These are phyloP conservation scores for Vaccinium macrocarpon DNA, from an alignment of 148 eudicot genomes.

Conservation along the genomic window DNA sequence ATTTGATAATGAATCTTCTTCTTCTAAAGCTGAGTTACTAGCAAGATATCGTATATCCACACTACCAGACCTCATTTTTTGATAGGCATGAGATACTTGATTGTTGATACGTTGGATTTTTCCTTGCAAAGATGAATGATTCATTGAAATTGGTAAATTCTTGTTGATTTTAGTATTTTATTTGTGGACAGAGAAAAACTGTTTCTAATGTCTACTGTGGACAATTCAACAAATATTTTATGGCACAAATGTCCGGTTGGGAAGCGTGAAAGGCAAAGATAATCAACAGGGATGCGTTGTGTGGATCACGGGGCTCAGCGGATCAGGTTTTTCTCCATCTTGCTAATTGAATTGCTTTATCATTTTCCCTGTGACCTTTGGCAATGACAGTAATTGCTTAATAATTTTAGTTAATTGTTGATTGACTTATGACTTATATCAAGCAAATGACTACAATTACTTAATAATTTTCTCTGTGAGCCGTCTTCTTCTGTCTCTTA, in stretches of 20 bases:
- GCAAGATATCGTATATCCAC: too few relatives aligned
- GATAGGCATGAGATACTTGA: neutral
- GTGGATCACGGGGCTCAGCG: constrained; percentile 96
- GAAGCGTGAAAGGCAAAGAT: constrained; percentile 66
- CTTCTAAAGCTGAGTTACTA: too few relatives aligned
- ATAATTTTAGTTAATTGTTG: neutral
- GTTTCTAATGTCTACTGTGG: constrained; percentile 62
- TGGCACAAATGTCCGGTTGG: constrained; percentile 89
- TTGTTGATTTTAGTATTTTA: constrained; percentile 2
- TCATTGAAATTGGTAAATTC: neutral
- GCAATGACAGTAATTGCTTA: too few relatives aligned
- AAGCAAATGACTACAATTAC: too few relatives aligned
- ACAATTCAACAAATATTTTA: constrained; percentile 74
- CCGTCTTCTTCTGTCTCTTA: neutral
- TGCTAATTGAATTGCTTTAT: neutral
- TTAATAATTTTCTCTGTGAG: too few relatives aligned
- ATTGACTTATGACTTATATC: neutral
- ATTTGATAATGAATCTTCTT: too few relatives aligned
- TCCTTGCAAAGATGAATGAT: neutral
- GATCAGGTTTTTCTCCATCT: constrained; percentile 60
- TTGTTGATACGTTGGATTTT: too few relatives aligned
- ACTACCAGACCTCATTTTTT: too few relatives aligned
- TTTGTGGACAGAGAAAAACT: constrained; percentile 18
- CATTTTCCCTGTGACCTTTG: too few relatives aligned
- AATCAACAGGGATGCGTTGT: constrained; percentile 86